These are phyloP conservation scores for Aspergillus tamarii DNA, from an alignment of 2,329 filamentous ascomycete genomes.

Conservation along the genomic window DNA sequence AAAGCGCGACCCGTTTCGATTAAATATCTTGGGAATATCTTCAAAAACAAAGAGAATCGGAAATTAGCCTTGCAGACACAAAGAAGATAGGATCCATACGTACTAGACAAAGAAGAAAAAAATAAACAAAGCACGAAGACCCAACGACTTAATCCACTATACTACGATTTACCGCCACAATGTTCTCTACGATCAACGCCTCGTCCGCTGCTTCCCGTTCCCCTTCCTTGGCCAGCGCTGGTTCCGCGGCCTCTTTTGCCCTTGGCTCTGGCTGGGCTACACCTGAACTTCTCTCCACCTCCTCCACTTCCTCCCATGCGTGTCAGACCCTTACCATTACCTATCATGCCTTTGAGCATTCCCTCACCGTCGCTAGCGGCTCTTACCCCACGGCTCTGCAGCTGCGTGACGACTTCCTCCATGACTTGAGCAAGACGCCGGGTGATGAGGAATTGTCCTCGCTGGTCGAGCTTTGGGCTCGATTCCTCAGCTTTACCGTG, in stretches of 20 bases:
- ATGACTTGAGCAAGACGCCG: conserved; percentile 9
- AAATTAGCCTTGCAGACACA: background rate
- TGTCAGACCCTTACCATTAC: conserved; percentile 16
- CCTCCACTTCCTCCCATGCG: background rate
- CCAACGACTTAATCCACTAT: too few species aligned
- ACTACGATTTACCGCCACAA: background rate
- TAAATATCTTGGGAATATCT: background rate
- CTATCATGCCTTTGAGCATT: conserved; percentile 12
- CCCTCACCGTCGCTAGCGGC: conserved; percentile 14
- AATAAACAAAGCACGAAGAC: too few species aligned
- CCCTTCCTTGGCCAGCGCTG: background rate
- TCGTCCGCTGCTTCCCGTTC: background rate
- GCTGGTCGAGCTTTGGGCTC: conserved; percentile 18
- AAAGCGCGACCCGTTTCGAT: background rate
- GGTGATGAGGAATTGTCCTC: conserved; percentile 11
- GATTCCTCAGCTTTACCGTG: conserved; percentile 17
- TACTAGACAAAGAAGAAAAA: background rate
- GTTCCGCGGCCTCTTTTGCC: background rate
- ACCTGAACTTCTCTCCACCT: background rate
- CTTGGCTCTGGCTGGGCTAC: background rate
- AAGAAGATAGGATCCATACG: background rate
- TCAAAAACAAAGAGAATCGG: background rate
- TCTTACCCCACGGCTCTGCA: conserved; percentile 16
- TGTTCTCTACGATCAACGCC: background rate
- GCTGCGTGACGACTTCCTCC: conserved; percentile 18